Evolutionary conservation across 2,329 filamentous ascomycete species (phyloP).

Genomic region (Keithomyces neogunnii): DNA sequence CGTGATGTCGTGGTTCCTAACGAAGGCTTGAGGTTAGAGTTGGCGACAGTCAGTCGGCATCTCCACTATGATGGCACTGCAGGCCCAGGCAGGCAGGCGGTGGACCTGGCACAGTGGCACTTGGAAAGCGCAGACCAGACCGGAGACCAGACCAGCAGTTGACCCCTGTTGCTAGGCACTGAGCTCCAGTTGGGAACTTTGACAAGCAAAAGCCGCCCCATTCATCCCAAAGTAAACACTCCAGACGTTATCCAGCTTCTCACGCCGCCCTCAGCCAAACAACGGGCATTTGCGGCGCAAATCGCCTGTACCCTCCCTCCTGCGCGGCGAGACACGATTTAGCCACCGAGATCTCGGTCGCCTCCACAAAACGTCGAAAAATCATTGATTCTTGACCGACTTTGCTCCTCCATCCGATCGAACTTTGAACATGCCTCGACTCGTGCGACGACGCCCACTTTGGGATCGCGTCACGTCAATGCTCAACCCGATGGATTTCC

Average conservation of each 20-base stretch:
- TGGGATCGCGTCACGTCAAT: conserved; percentile 70
- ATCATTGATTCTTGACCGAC: not conserved
- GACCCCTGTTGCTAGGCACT: not conserved
- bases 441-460: conserved; percentile 75
- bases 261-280: not conserved
- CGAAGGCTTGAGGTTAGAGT: not conserved
- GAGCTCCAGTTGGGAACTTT: not conserved
- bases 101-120: not conserved
- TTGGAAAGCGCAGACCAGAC: not conserved
- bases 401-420: not conserved
- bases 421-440: conserved; percentile 51
- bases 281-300: conserved; percentile 1
- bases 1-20: not conserved
- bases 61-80: conserved; percentile 3
- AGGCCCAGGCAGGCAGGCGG: conserved; percentile 4
- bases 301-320: not conserved
- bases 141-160: not conserved
- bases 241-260: not conserved
- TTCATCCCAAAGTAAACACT: conserved; percentile 15
- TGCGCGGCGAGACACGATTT: not conserved
- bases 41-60: conserved; percentile 1
- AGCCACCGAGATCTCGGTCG: not conserved
- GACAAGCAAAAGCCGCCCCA: not conserved
- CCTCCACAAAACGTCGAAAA: no score
- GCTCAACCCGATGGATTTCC: conserved; percentile 80